Percentiles rank a stretch among this genome's conserved stretches.
Evolutionary conservation across 768 basidiomycete genomes (phyloP).

Genomic region (Lyophyllum atratum): DNA sequence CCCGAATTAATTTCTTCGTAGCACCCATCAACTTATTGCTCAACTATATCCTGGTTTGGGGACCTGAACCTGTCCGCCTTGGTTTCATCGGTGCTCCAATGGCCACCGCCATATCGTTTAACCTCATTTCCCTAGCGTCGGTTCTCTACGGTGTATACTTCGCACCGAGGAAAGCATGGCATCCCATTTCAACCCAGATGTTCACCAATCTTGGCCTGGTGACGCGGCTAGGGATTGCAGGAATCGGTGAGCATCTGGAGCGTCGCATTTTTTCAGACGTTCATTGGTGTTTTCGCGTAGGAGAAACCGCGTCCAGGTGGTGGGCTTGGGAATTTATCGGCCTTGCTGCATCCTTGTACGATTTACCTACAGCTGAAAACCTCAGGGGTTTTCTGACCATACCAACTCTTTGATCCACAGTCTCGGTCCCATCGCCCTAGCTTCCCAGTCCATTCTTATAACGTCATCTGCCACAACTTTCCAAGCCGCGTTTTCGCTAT

Average conservation of each 20-base stretch:
- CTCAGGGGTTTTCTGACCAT: neutral
- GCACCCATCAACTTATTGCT: slow-evolving; percentile 84
- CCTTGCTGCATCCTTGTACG: slow-evolving; percentile 6
- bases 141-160: slow-evolving; percentile 65
- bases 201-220: slow-evolving; percentile 69
- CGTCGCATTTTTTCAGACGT: neutral
- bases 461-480: slow-evolving; percentile 74
- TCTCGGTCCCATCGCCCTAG: slow-evolving; percentile 76
- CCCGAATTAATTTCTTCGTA: slow-evolving; percentile 39
- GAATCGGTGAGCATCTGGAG: slow-evolving; percentile 58
- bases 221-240: slow-evolving; percentile 74
- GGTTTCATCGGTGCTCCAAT: slow-evolving; percentile 94
- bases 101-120: slow-evolving; percentile 83
- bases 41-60: slow-evolving; percentile 88
- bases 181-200: slow-evolving; percentile 62
- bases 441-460: slow-evolving; percentile 83
- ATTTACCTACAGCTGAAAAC: too few relatives aligned
- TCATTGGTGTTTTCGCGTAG: slow-evolving; percentile 24
- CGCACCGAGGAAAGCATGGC: slow-evolving; percentile 75
- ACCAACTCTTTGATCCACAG: slow-evolving; percentile 35
- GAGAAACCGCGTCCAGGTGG: slow-evolving; percentile 75
- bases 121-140: slow-evolving; percentile 67
- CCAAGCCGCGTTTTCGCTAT: slow-evolving; percentile 80
- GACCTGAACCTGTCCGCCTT: slow-evolving; percentile 70
- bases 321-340: slow-evolving; percentile 14